Percentiles rank a stretch among this genome's conserved stretches.
phyloP scores from a whole-genome alignment of 352 stramenopile species.

The Aphanomyces astaci region DNA sequence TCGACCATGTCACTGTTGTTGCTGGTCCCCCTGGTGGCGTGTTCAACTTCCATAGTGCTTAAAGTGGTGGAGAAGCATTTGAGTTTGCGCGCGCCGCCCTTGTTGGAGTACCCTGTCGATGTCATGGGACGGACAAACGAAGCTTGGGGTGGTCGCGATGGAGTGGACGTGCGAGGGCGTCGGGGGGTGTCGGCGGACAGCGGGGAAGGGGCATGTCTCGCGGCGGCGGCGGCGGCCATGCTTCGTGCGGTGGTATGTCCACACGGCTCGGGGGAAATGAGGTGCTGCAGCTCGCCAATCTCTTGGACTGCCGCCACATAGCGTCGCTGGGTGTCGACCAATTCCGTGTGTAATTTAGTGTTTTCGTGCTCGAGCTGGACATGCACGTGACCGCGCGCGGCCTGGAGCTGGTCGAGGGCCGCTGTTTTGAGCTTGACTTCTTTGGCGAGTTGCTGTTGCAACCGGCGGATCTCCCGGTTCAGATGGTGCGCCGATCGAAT shows the following conservation, averaged over 20 bases:
- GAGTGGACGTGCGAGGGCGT: neutral
- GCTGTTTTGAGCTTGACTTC: constrained; percentile 41
- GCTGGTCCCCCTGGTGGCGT: neutral
- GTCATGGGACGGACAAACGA: constrained; percentile 4
- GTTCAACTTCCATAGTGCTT: neutral
- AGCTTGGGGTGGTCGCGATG: neutral
- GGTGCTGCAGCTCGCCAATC: constrained; percentile 38
- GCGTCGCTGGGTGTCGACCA: constrained; percentile 19
- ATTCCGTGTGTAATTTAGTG: constrained; percentile 38
- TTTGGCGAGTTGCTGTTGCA: constrained; percentile 49
- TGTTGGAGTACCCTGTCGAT: too few species aligned
- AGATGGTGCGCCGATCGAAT: constrained; percentile 37
- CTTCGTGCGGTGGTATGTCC: constrained; percentile 38
- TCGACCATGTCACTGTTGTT: constrained; percentile 8
- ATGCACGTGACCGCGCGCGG: constrained; percentile 34
- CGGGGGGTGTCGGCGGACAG: neutral
- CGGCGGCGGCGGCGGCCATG: constrained; percentile 35
- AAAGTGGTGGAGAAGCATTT: neutral
- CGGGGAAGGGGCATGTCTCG: constrained; percentile 25
- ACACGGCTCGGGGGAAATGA: constrained; percentile 38
- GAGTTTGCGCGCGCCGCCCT: too few species aligned
- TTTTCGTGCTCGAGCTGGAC: constrained; percentile 38
- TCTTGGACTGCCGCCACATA: constrained; percentile 39
- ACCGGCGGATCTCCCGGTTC: constrained; percentile 56
- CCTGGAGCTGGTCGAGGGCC: constrained; percentile 38